Base-by-base conservation (phyloP, 129 eudicot species). In the Oenanthe sinensis region DNA sequence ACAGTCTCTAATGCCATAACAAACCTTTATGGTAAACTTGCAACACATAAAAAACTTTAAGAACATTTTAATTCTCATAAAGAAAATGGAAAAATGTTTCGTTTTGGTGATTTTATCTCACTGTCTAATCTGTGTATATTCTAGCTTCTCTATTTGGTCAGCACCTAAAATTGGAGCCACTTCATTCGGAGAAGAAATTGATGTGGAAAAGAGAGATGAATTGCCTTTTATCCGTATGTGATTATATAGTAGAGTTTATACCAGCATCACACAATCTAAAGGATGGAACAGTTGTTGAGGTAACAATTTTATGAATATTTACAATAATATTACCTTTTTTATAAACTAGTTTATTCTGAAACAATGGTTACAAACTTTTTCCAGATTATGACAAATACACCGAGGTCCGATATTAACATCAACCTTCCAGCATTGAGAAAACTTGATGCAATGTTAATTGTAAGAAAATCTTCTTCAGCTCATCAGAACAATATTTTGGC, bases 181-280 rank as follows among this genome's bases (percentile, higher is more conserved):
- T 93, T 83, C 88, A 85, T 82, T 88, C 81, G 3, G 98, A 89
- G 69, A 93, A 93, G 84, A 91, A 87, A 79, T 63, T 82, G 83
- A 91, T 87, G 95, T 93, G 98, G 98, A 91, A 86, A 81, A 85
- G 97, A 88, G 98, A 93, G 75, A 93, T 93, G 98, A 87, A 87
- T 69, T 93, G 98, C 79, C 88, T 93, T 71, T 80, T 91, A 67
- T 91, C 97, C 2, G 96, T 93, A 44, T 93, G 98, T 58, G 98
- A 93, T 84, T 91, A 91, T 79, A 91, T 93, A 26, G 90, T 89
- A 6, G 97, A 93, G 77, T 87, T 93, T 22, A 72, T 80, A 54
- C 97, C 95, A 10, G 79, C 81, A 28, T 79, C 87, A 33, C 93
- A 92, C 75, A 88, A 75, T 75, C 77, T 90, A 71, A 89, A 85